phyloP scores from a whole-genome alignment of 306 rosid genomes.

The Cucurbita argyrosperma region DNA sequence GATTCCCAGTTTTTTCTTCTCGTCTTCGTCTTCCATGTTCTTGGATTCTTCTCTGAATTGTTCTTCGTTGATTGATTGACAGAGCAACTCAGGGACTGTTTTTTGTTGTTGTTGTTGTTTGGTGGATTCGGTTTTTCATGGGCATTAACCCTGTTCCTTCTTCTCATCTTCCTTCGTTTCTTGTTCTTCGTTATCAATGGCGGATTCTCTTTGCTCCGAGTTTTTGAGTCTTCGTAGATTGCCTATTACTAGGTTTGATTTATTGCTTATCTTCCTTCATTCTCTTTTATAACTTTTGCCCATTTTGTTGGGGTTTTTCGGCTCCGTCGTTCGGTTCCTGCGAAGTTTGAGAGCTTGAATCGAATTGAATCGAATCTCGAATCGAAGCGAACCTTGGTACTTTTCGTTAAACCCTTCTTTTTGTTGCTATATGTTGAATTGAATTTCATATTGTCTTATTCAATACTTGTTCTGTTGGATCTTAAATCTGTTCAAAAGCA shows the following conservation, averaged over 20 bases:
- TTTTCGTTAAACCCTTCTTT: background rate
- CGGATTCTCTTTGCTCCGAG: constrained; percentile 11
- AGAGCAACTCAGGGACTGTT: background rate
- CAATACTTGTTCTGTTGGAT: background rate
- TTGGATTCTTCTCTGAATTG: background rate
- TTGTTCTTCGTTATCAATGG: constrained; percentile 27
- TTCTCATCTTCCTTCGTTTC: background rate
- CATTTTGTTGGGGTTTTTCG: constrained; percentile 13
- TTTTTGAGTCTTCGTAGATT: constrained; percentile 38
- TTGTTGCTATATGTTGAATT: background rate
- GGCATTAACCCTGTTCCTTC: background rate
- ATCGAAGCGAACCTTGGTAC: background rate
- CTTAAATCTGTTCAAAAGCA: background rate
- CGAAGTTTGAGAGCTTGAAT: background rate
- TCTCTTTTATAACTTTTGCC: constrained; percentile 46
- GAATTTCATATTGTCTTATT: background rate
- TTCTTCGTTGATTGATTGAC: background rate
- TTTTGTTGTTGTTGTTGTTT: background rate
- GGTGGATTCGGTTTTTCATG: constrained; percentile 1
- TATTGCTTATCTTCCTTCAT: constrained; percentile 81
- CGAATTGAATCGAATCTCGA: background rate
- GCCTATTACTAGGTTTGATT: constrained; percentile 64
- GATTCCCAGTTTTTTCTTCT: background rate
- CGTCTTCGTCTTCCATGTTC: background rate
- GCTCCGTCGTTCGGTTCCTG: constrained; percentile 4